Evolutionary conservation across 2,329 filamentous ascomycete genomes (phyloP).

Genomic region (Aspergillus piperis): DNA sequence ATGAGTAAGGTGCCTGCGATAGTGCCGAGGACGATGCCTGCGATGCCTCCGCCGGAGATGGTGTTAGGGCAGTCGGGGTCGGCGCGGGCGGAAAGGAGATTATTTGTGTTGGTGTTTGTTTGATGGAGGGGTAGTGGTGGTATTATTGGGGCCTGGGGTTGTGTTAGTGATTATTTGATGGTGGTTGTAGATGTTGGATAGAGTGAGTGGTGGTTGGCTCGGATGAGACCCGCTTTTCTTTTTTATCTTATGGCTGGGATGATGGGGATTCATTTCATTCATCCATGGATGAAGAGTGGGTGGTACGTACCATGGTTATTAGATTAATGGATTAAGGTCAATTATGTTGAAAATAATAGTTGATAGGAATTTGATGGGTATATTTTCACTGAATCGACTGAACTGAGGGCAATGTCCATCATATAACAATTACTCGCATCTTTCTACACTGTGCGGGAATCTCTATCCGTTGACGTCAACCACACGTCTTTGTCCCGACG

Average conservation of each 20-base stretch:
- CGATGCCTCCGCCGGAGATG: slow-evolving; percentile 40
- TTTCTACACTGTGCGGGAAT: neutral
- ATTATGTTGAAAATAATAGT: neutral
- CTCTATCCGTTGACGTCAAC: slow-evolving; percentile 1
- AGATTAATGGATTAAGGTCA: no score
- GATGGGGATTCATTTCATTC: neutral
- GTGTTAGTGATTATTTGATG: no score
- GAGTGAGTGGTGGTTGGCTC: neutral
- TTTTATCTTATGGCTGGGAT: no score
- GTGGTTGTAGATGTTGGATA: neutral
- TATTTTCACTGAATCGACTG: no score
- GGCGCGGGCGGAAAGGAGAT: neutral
- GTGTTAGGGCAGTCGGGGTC: slow-evolving; percentile 26
- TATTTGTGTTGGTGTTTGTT: neutral
- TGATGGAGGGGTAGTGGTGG: neutral
- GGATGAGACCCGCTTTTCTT: neutral
- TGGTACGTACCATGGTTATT: neutral
- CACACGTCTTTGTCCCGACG: slow-evolving; percentile 7
- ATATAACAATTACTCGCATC: neutral
- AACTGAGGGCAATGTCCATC: neutral
- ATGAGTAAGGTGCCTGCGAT: slow-evolving; percentile 40
- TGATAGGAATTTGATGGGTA: neutral
- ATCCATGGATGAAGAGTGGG: neutral
- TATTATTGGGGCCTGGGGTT: no score
- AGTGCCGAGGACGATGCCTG: slow-evolving; percentile 44